A percentile compares a stretch with the other conserved stretches of the same genome.
Conservation (phyloP, 768 basidiomycete species). For the Dacryopinax primogenitus region DNA sequence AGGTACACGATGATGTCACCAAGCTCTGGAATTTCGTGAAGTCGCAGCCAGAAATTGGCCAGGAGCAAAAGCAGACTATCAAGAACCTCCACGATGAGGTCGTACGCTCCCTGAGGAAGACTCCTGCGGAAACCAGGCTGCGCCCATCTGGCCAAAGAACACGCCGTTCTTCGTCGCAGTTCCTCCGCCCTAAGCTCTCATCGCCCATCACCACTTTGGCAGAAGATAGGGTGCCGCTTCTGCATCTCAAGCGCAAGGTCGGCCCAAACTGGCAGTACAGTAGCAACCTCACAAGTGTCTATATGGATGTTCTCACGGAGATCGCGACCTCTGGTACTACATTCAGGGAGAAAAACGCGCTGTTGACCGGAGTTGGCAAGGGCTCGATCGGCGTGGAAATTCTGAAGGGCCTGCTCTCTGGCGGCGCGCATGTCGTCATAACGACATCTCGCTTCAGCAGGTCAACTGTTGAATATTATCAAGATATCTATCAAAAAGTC, state of each 20-base stretch:
- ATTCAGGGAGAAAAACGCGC: slow-evolving; percentile 97
- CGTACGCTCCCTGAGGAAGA: slow-evolving; percentile 77
- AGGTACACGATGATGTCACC: slow-evolving; percentile 92
- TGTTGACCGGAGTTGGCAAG: slow-evolving; percentile 94
- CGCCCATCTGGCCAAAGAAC: slow-evolving; percentile 41
- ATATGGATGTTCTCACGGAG: slow-evolving; percentile 93
- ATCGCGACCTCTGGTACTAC: slow-evolving; percentile 97
- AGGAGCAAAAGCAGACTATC: slow-evolving; percentile 91
- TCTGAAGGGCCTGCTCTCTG: slow-evolving; percentile 88
- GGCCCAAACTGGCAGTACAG: slow-evolving; percentile 94
- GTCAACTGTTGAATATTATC: slow-evolving; percentile 93
- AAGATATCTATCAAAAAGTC: slow-evolving; percentile 89
- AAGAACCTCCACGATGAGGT: slow-evolving; percentile 94
- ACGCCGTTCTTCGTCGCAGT: slow-evolving; percentile 89
- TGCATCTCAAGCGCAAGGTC: slow-evolving; percentile 94
- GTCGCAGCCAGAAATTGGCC: slow-evolving; percentile 90
- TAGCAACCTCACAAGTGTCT: slow-evolving; percentile 87
- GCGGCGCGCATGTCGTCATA: slow-evolving; percentile 91
- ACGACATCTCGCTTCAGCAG: slow-evolving; percentile 97
- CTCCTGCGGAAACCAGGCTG: slow-evolving; percentile 45
- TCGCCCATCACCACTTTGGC: slow-evolving; percentile 53
- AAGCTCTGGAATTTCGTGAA: slow-evolving; percentile 97
- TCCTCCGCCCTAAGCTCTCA: slow-evolving; percentile 83
- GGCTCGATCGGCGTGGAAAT: slow-evolving; percentile 97
- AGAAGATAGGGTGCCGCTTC: slow-evolving; percentile 81